Percentiles rank a stretch among this genome's conserved stretches.
These are phyloP conservation scores for Sphagnurus paluster DNA, from an alignment of 1,284 basidiomycete species.

Conservation along the genomic window DNA sequence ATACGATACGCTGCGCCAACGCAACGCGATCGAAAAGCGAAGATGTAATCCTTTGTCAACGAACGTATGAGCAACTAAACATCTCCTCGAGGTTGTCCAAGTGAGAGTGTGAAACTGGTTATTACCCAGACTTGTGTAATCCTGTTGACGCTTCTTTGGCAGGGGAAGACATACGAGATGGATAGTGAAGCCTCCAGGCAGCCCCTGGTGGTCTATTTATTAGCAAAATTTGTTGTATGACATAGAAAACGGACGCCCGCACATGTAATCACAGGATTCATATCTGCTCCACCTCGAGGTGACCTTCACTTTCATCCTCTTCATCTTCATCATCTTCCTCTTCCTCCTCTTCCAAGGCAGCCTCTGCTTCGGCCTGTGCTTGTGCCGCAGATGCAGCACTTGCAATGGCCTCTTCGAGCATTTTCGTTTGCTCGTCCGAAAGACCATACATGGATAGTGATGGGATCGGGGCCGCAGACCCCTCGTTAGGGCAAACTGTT, in stretches of 20 bases:
- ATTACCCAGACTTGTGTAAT: background rate
- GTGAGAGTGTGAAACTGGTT: background rate
- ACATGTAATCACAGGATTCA: slow-evolving; percentile 7
- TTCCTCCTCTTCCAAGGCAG: slow-evolving; percentile 65
- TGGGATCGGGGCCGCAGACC: slow-evolving; percentile 21
- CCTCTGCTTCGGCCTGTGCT: slow-evolving; percentile 73
- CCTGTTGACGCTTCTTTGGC: background rate
- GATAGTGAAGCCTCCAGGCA: background rate
- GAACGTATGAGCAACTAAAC: slow-evolving; percentile 20
- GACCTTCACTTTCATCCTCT: slow-evolving; percentile 32
- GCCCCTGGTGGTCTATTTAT: slow-evolving; percentile 13
- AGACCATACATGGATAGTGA: slow-evolving; percentile 62
- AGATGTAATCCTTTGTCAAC: slow-evolving; percentile 41
- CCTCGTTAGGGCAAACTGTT: background rate
- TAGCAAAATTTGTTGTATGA: slow-evolving; percentile 15
- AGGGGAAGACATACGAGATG: background rate
- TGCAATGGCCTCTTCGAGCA: slow-evolving; percentile 68
- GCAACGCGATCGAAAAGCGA: slow-evolving; percentile 37
- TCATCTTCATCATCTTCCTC: slow-evolving; percentile 53
- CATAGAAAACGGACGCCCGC: slow-evolving; percentile 10
- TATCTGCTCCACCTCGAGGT: slow-evolving; percentile 5
- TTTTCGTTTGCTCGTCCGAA: slow-evolving; percentile 65
- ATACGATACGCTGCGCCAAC: slow-evolving; percentile 35
- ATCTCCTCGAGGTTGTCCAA: background rate
- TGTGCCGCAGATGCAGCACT: slow-evolving; percentile 70